Evolutionary conservation across 371 early-diverging fungal species (phyloP), one percentile per base, ranked within the genome.

Genomic region (Mucor saturninus): DNA sequence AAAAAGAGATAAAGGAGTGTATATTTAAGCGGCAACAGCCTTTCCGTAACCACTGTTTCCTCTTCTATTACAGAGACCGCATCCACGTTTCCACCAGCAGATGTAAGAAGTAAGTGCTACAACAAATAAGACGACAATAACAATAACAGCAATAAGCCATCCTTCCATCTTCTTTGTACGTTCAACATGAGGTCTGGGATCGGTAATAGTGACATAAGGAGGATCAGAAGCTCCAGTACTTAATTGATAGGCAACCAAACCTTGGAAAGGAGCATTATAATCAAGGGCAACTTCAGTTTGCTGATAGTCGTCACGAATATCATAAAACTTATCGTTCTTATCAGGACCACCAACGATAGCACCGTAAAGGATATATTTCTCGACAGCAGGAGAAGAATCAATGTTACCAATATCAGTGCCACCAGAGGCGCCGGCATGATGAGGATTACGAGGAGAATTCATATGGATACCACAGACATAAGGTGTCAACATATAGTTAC

Each of bases 211-310:
- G 6, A 80, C 85, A 72, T 86, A 88, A 2, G 82, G 83, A 31
- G 86, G 88, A 48, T 83, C 83, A 2, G 50, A 30, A 3, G 74
- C 64, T 7, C 75, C 58, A 13, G 69, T 65, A 59, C 76, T 74
- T n/a, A 86, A 73, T 57, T 86, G 85, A 62, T 85, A 81, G 7
- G 88, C 88, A 46, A 88, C 64, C 40, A 88, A 52, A 2, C 82
- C 84, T 31, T 83, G 83, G 60, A 86, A 85, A 0, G 86, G 86
- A 5, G 88, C 86, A 67, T 88, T 88, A 65, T 88, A 88, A 62
- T 88, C 88, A 50, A 88, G 54, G 3, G 88, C 86, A 6, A 86
- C 88, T 69, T 79, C 86, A 15, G 74, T 76, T 56, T 86, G 81
- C 21, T 59, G 35, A 70, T 75, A 84, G 48, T 84, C 73, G 15